Evolutionary conservation across 768 basidiomycete species (phyloP), one percentile per base, ranked within the genome.

Genomic region (Clitopilus hobsonii): DNA sequence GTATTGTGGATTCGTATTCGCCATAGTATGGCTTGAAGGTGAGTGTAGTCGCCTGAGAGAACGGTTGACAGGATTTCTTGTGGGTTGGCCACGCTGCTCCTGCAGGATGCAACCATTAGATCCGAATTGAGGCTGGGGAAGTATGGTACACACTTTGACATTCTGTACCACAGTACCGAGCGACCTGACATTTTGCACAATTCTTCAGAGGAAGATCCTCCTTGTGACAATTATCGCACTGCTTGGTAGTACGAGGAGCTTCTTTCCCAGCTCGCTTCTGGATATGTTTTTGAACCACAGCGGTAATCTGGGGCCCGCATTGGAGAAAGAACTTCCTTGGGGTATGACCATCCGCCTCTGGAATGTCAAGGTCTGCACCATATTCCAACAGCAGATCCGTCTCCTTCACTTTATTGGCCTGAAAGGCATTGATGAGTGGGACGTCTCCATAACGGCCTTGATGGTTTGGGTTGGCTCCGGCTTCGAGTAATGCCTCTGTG

Each of bases 101-200:
- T 84, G 56, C 11, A 23, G 20, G 14, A 23, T 29, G 20, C n/a
- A 23, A 18, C 51, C 38, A 13, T 30, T 24, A 38, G 49, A 50
- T 41, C 5, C 14, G 28, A 55, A 6, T 5, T 25, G 32, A 25
- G 26, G 20, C 23, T 2, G 20, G 8, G 14, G 36, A 24, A 25
- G 27, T 48, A 16, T n/a, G 51, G 0, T 18, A 67, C 79, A 4
- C 60, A 81, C 83, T 67, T 65, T 85, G 84, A 58, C 84, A 84
- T 26, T 75, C 75, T 1, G 66, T 59, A 6, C 80, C 81, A 54
- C 84, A 85, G 56, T 85, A 85, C 24, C 76, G 66, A 4, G 69
- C 71, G 0, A 77, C 61, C n/a, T 71, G 71, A 49, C 84, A 85
- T 27, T 68, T 67, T 3, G 65, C 58, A 52, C 83, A 83, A 51